phyloP scores from a whole-genome alignment of 2,329 filamentous ascomycete species.

The Bipolaris gigantea region DNA sequence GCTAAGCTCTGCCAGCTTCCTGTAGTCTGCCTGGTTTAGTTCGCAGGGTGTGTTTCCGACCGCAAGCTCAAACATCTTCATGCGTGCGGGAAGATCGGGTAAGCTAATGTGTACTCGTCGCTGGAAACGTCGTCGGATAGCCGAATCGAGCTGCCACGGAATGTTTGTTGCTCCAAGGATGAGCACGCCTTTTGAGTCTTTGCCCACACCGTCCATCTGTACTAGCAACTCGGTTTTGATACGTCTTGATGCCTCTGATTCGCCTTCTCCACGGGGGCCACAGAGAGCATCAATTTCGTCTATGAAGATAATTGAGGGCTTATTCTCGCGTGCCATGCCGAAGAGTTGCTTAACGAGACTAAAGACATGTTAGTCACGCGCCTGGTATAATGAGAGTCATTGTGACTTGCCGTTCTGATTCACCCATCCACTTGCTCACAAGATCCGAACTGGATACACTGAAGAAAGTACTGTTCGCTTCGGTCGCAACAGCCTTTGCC shows the following conservation, averaged over 20 bases:
- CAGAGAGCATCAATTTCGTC: conserved; percentile 97
- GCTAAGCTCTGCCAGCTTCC: conserved; percentile 75
- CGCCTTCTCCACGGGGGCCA: conserved; percentile 88
- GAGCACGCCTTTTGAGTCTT: conserved; percentile 89
- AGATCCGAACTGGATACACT: conserved; percentile 96
- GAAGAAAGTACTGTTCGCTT: conserved; percentile 99
- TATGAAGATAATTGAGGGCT: conserved; percentile 97
- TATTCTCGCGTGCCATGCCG: conserved; percentile 97
- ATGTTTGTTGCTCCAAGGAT: conserved; percentile 98
- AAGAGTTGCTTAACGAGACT: conserved; percentile 96
- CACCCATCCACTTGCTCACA: conserved; percentile 99
- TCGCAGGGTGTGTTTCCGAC: conserved; percentile 92
- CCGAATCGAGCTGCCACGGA: conserved; percentile 95
- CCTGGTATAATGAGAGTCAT: not conserved
- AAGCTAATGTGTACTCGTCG: conserved; percentile 92
- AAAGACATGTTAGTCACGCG: conserved; percentile 14
- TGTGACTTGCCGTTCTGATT: conserved; percentile 79
- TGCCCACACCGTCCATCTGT: conserved; percentile 98
- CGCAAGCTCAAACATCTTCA: conserved; percentile 93
- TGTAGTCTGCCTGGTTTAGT: conserved; percentile 75
- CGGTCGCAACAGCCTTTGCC: conserved; percentile 95
- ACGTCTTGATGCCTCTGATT: conserved; percentile 93
- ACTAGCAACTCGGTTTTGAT: conserved; percentile 99
- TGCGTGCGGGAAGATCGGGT: conserved; percentile 82
- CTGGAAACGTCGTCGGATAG: conserved; percentile 95